Evolutionary conservation across 106 monocot genomes (phyloP).

Genomic region (Agapanthus africanus): DNA sequence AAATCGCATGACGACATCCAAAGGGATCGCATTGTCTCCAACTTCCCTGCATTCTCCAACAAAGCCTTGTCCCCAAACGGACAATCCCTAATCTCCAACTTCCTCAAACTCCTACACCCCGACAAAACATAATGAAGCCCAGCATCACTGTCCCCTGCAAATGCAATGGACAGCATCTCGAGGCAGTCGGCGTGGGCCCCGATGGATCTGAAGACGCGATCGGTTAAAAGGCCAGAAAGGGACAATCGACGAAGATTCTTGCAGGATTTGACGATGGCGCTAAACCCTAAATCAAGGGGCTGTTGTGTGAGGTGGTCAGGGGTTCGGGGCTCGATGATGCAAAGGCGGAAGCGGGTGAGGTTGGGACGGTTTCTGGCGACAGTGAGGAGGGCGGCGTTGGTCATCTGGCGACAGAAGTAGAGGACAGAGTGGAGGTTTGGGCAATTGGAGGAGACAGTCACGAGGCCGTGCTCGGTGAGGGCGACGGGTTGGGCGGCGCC

Average conservation of each 20-base stretch:
- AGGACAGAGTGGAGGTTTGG: slow-evolving; percentile 58
- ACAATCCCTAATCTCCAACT: slow-evolving; percentile 76
- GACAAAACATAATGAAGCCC: slow-evolving; percentile 65
- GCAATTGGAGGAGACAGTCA: slow-evolving; percentile 50
- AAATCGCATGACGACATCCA: slow-evolving; percentile 79
- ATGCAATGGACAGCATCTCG: slow-evolving; percentile 79
- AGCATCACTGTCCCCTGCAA: slow-evolving; percentile 64
- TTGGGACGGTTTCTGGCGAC: slow-evolving; percentile 59
- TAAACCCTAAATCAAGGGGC: slow-evolving; percentile 61
- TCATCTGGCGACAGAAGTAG: slow-evolving; percentile 79
- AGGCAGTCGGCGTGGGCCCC: slow-evolving; percentile 40
- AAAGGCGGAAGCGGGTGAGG: slow-evolving; percentile 57
- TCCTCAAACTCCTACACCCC: slow-evolving; percentile 61
- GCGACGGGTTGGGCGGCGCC: slow-evolving; percentile 36
- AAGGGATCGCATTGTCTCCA: slow-evolving; percentile 97
- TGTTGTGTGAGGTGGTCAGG: slow-evolving; percentile 48
- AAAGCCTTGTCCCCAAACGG: slow-evolving; percentile 72
- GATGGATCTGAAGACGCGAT: slow-evolving; percentile 51
- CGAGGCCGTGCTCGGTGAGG: slow-evolving; percentile 59
- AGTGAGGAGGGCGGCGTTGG: slow-evolving; percentile 51
- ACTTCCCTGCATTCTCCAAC: slow-evolving; percentile 48
- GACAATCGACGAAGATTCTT: slow-evolving; percentile 57
- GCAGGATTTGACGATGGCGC: slow-evolving; percentile 59
- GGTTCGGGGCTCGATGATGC: slow-evolving; percentile 59
- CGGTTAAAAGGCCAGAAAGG: slow-evolving; percentile 70